Evolutionary conservation across 2,329 filamentous ascomycete species (phyloP).

Genomic region (Clarireedia homoeocarpa): DNA sequence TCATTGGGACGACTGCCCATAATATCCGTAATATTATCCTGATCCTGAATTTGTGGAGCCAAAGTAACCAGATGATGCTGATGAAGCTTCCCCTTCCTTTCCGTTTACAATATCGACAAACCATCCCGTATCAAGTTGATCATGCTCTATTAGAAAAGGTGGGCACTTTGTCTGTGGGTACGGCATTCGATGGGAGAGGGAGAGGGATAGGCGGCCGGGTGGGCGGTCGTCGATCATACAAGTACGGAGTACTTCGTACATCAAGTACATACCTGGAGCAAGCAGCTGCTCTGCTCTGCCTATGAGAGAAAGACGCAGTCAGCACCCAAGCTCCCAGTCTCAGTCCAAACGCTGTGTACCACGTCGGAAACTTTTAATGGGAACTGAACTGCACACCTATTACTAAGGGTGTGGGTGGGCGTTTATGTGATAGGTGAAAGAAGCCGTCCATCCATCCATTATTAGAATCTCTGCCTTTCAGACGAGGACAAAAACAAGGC

Average conservation of each 20-base stretch:
- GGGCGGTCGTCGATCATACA: slow-evolving; percentile 4
- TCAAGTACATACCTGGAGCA: not conserved
- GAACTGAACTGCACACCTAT: too few relatives aligned
- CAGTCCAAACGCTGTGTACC: not conserved
- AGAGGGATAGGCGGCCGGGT: too few relatives aligned
- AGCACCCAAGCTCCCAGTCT: not conserved
- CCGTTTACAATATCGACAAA: too few relatives aligned
- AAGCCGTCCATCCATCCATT: too few relatives aligned
- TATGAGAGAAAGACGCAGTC: too few relatives aligned
- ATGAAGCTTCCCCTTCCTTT: too few relatives aligned
- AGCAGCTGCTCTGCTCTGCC: not conserved
- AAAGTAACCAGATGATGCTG: too few relatives aligned
- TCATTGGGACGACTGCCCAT: not conserved
- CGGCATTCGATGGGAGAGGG: not conserved
- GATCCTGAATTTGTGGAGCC: not conserved
- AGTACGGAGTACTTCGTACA: not conserved
- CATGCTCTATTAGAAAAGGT: not conserved
- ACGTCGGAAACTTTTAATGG: not conserved
- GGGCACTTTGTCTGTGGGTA: not conserved
- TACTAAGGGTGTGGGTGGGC: too few relatives aligned
- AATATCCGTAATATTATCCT: not conserved
- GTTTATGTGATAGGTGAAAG: too few relatives aligned
- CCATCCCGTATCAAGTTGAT: not conserved
- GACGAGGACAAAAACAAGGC: too few relatives aligned
- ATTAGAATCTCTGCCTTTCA: too few relatives aligned